Percentiles rank a stretch among this genome's conserved stretches.
Evolutionary conservation across 2,329 filamentous ascomycete genomes (phyloP).

Genomic region (Teratosphaeria pseudoeucalypti): DNA sequence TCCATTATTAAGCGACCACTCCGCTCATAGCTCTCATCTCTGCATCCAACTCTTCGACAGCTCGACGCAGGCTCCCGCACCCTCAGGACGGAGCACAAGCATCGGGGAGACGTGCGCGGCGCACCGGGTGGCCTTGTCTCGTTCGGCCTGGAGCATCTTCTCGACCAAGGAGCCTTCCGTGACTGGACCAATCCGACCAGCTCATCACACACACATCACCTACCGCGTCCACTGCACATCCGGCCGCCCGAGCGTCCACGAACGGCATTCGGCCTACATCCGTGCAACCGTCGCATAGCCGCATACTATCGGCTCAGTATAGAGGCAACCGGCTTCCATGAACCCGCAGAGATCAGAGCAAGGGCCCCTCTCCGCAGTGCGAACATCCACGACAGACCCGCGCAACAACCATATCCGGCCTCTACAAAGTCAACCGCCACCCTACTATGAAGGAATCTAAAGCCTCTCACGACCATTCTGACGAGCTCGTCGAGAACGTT

Average conservation of each 20-base stretch:
- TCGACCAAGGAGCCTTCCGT: neutral
- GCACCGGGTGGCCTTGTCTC: neutral
- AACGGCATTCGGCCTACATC: neutral
- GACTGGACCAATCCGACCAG: neutral
- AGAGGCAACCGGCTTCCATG: slow-evolving; percentile 7
- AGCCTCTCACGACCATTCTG: neutral
- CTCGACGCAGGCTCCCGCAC: slow-evolving; percentile 4
- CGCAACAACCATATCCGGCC: slow-evolving; percentile 11
- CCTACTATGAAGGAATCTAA: slow-evolving; percentile 12
- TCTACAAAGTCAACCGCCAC: slow-evolving; percentile 10
- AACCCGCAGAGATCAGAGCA: slow-evolving; percentile 4
- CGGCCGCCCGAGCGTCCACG: neutral
- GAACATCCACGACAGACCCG: slow-evolving; percentile 9
- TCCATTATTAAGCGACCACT: slow-evolving; percentile 13
- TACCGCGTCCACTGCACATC: neutral
- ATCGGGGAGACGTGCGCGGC: neutral
- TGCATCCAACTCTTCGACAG: neutral
- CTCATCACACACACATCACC: neutral
- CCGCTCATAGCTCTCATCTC: slow-evolving; percentile 3
- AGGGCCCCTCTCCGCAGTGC: slow-evolving; percentile 2
- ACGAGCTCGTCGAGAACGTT: slow-evolving; percentile 6
- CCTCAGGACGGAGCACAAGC: neutral
- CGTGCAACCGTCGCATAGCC: neutral
- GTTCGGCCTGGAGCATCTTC: neutral
- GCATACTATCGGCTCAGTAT: slow-evolving; percentile 8